Conservation (phyloP, 2,329 filamentous ascomycete species). For the Alternaria arbusti region DNA sequence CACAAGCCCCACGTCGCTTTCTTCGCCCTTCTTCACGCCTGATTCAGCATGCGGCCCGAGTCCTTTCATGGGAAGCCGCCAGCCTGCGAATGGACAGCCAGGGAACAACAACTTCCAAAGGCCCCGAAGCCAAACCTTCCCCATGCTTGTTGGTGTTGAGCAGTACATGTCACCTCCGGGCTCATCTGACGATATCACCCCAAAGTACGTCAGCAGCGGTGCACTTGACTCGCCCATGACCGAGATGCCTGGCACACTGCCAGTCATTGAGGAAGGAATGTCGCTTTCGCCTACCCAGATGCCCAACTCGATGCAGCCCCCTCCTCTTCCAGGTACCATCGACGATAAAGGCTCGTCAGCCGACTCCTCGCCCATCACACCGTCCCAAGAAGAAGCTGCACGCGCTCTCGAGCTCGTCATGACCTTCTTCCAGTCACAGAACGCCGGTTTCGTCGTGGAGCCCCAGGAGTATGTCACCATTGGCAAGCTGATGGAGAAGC, state of each 20-base stretch:
- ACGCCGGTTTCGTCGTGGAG: constrained; percentile 73
- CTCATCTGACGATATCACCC: constrained; percentile 61
- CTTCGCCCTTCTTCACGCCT: constrained; percentile 79
- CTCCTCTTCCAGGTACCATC: constrained; percentile 50
- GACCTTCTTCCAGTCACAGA: constrained; percentile 77
- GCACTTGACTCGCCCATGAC: constrained; percentile 60
- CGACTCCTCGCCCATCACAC: constrained; percentile 61
- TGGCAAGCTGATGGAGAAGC: constrained; percentile 83
- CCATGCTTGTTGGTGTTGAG: constrained; percentile 69
- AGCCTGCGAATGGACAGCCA: constrained; percentile 55
- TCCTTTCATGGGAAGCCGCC: constrained; percentile 66
- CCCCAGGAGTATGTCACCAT: constrained; percentile 79
- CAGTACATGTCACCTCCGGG: constrained; percentile 60
- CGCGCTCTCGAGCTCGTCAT: constrained; percentile 82
- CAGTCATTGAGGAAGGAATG: constrained; percentile 52
- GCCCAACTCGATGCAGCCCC: constrained; percentile 55
- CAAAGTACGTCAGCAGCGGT: constrained; percentile 58
- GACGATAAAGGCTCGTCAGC: constrained; percentile 27
- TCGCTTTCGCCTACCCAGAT: constrained; percentile 42
- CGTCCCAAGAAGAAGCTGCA: constrained; percentile 83
- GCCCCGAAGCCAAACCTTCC: constrained; percentile 87
- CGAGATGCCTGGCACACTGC: constrained; percentile 50
- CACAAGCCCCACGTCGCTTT: constrained; percentile 75
- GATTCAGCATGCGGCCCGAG: constrained; percentile 68
- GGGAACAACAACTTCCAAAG: constrained; percentile 67